A percentile compares a stretch with the other conserved stretches of the same genome.
Evolutionary conservation across 306 rosid genomes (phyloP).

Genomic region (Citrullus mucosospermus): DNA sequence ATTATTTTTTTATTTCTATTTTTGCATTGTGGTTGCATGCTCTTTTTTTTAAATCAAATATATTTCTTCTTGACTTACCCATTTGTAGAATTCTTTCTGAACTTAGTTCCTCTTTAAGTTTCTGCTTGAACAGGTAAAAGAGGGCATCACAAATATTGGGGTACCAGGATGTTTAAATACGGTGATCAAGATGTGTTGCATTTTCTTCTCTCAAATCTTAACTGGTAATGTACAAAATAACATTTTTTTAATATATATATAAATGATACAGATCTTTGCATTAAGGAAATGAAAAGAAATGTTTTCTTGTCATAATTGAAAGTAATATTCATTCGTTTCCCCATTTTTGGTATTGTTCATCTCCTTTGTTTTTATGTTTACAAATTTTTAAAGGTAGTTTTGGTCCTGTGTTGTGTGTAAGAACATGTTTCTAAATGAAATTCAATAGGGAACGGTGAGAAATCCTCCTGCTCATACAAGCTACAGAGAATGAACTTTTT

Average conservation of each 20-base stretch:
- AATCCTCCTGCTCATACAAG: not conserved
- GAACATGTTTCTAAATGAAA: not conserved
- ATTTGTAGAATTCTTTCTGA: not conserved
- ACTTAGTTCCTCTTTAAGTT: not conserved
- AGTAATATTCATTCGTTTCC: not conserved
- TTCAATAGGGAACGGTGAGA: not conserved
- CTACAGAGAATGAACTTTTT: not conserved
- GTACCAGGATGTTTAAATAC: conserved; percentile 88
- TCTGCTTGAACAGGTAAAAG: conserved; percentile 63
- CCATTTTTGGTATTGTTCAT: not conserved
- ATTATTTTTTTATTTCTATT: not conserved
- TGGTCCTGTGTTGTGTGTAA: not conserved
- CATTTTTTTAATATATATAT: too few species aligned
- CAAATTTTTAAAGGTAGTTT: not conserved
- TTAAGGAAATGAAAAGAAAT: too few species aligned
- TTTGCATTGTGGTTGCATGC: not conserved
- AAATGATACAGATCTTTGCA: too few species aligned
- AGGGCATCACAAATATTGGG: conserved; percentile 91
- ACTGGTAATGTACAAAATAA: conserved; percentile 47
- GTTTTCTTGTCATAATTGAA: not conserved
- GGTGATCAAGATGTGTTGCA: conserved; percentile 79
- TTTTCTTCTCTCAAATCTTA: conserved; percentile 88
- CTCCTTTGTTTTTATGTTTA: not conserved
- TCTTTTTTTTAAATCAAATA: conserved; percentile 1
- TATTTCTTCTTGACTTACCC: not conserved